phyloP scores from a whole-genome alignment of 805 yeast genomes.

The Danielozyma ontarioensis region DNA sequence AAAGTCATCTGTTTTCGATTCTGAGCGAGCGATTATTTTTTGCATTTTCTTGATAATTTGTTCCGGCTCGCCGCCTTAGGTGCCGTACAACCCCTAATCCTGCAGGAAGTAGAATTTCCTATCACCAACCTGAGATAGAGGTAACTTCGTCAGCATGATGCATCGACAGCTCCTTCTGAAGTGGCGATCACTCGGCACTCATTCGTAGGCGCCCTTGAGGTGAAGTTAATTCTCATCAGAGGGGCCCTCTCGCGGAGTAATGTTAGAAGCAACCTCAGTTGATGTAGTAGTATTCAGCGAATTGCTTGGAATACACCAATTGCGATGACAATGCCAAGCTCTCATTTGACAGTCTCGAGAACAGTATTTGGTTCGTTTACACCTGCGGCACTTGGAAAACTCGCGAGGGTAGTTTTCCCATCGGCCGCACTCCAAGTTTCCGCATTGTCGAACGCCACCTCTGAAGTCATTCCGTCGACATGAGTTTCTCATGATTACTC shows the following conservation, averaged over 20 bases:
- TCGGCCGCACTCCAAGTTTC: slow-evolving; percentile 84
- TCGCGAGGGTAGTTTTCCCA: slow-evolving; percentile 92
- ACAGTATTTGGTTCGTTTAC: slow-evolving; percentile 93
- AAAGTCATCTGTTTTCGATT: too few species aligned
- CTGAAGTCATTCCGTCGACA: slow-evolving; percentile 83
- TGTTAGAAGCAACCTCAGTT: background rate
- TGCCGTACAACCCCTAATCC: too few species aligned
- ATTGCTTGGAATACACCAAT: slow-evolving; percentile 74
- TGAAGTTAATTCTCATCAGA: background rate
- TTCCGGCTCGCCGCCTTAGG: too few species aligned
- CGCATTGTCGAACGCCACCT: slow-evolving; percentile 93
- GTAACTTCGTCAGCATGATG: too few species aligned
- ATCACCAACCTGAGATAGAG: too few species aligned
- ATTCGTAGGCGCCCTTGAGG: background rate
- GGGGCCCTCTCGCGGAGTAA: background rate
- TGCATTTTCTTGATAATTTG: too few species aligned
- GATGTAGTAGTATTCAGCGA: slow-evolving; percentile 21
- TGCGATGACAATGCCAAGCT: slow-evolving; percentile 91
- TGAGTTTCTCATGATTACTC: slow-evolving; percentile 95
- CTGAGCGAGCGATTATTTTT: too few species aligned
- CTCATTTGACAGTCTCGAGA: slow-evolving; percentile 85
- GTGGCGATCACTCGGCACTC: background rate
- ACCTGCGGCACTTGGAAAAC: slow-evolving; percentile 90
- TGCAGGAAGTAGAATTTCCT: too few species aligned
- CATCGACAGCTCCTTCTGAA: too few species aligned